These are phyloP conservation scores for Phanerochaete carnosa DNA, from an alignment of 768 basidiomycete species.

Conservation along the genomic window DNA sequence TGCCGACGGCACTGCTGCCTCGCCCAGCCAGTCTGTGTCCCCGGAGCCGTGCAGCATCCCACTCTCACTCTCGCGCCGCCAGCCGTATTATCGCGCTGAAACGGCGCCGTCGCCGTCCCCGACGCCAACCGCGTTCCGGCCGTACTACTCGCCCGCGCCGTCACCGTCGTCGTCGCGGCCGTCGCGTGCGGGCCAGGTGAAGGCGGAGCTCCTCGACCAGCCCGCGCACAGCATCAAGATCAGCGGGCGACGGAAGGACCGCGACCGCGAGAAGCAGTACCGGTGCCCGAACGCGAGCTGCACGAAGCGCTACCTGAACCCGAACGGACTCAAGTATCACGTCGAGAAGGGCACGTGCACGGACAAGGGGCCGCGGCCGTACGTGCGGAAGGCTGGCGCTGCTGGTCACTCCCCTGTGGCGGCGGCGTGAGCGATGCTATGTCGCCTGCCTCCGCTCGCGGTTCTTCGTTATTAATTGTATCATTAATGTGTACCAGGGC, in stretches of 20 bases:
- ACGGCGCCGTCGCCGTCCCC: neutral
- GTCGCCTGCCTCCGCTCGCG: neutral
- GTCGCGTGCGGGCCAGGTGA: neutral
- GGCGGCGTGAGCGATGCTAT: neutral
- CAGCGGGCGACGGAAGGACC: slow-evolving; percentile 14
- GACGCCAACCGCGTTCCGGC: neutral
- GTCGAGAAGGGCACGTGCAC: slow-evolving; percentile 63
- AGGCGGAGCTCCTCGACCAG: slow-evolving; percentile 8
- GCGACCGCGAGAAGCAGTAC: slow-evolving; percentile 41
- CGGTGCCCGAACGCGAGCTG: slow-evolving; percentile 50
- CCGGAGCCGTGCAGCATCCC: slow-evolving; percentile 1
- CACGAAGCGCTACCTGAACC: slow-evolving; percentile 61
- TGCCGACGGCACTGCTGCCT: neutral
- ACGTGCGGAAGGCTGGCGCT: slow-evolving; percentile 5
- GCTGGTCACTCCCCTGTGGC: neutral
- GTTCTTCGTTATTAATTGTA: neutral
- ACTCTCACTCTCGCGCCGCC: neutral
- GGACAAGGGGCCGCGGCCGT: slow-evolving; percentile 20
- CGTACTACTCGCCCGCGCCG: no score
- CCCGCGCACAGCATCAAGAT: slow-evolving; percentile 6
- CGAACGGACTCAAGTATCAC: slow-evolving; percentile 68
- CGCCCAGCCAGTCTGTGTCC: neutral
- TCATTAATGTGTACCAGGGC: neutral
- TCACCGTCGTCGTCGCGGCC: neutral
- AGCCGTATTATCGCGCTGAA: neutral